phyloP scores from a whole-genome alignment of 2,329 filamentous ascomycete species.

The Ophiostoma sp. region DNA sequence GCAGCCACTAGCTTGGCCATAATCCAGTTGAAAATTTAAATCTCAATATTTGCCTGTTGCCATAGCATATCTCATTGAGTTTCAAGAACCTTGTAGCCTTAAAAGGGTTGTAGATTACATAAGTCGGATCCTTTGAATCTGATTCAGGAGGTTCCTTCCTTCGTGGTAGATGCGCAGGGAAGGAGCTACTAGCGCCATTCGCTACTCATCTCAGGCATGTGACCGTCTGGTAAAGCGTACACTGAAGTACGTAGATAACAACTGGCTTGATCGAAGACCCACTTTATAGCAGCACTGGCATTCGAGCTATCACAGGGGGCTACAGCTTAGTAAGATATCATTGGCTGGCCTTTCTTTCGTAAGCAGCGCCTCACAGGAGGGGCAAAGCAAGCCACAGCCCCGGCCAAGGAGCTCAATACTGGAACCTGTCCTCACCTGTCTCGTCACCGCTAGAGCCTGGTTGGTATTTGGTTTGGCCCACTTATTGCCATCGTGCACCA shows the following conservation, averaged over 20 bases:
- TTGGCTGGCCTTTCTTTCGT: not conserved
- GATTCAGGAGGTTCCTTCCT: not conserved
- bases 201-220: slow-evolving; percentile 14
- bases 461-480: slow-evolving; percentile 7
- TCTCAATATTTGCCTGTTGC: not conserved
- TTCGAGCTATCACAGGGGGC: slow-evolving; percentile 7
- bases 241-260: slow-evolving; percentile 17
- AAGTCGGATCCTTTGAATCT: not conserved
- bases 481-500: slow-evolving; percentile 21
- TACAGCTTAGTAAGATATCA: not conserved
- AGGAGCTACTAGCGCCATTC: not conserved
- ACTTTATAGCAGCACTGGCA: slow-evolving; percentile 14
- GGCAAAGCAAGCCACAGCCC: not conserved
- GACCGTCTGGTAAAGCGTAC: not conserved
- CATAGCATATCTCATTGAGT: not conserved
- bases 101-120: not conserved
- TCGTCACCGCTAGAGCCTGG: slow-evolving; percentile 7
- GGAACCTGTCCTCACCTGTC: slow-evolving; percentile 14
- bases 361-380: slow-evolving; percentile 16
- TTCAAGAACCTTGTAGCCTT: not conserved
- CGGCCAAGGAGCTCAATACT: not conserved
- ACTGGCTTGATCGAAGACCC: slow-evolving; percentile 23
- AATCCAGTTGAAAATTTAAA: not conserved
- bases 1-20: not conserved
- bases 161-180: not conserved